A percentile compares a stretch with the other conserved stretches of the same genome.
Conservation (phyloP, 371 early-diverging fungal species). For the Blakeslea trispora region DNA sequence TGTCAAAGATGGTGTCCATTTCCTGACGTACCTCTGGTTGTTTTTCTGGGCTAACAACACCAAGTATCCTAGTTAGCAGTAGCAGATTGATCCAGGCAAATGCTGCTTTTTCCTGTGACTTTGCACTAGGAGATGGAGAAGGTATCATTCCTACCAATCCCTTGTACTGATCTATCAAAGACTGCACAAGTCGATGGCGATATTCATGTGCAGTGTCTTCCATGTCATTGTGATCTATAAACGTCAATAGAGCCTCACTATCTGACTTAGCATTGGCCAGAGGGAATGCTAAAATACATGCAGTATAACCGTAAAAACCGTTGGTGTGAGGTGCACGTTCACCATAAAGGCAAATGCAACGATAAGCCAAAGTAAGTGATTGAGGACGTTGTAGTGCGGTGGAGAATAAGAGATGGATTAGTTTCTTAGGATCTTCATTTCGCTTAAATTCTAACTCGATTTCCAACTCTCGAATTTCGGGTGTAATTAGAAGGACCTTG, state of each 20-base stretch:
- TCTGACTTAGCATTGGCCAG: not conserved
- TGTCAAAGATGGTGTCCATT: not conserved
- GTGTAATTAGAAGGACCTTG: constrained; percentile 14
- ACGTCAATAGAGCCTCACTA: not conserved
- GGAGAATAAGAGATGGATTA: not conserved
- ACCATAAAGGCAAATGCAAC: not conserved
- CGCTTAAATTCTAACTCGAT: constrained; percentile 20
- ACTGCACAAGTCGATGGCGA: not conserved
- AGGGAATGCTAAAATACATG: not conserved
- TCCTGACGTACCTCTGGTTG: not conserved
- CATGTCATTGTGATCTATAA: not conserved
- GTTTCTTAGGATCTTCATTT: not conserved
- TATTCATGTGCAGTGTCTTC: not conserved
- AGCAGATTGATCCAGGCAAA: constrained; percentile 42
- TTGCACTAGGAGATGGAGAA: too few species aligned
- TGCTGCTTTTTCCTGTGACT: constrained; percentile 8
- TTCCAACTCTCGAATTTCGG: constrained; percentile 30
- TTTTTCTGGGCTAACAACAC: not conserved
- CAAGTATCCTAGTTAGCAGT: constrained; percentile 28
- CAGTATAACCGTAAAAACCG: not conserved
- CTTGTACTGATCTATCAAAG: not conserved
- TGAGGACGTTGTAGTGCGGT: not conserved
- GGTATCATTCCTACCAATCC: not conserved
- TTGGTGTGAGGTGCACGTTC: not conserved
- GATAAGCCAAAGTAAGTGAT: not conserved